Evolutionary conservation across 805 yeast genomes (phyloP).

Genomic region (Candida adriatica): DNA sequence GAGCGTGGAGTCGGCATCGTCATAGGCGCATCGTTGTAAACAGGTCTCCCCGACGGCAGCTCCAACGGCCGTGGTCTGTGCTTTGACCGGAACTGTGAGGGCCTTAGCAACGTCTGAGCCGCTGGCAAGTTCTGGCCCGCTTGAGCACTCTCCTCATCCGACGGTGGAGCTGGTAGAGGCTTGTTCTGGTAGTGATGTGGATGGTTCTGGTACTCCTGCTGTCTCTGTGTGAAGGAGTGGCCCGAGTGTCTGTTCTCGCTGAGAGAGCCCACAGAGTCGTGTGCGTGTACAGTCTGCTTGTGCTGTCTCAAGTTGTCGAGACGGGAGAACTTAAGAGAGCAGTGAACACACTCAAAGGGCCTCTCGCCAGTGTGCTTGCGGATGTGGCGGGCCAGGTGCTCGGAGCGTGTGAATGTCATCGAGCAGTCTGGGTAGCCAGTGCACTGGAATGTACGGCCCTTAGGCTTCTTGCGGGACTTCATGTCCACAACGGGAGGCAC

Average conservation of each 20-base stretch:
- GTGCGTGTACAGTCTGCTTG: slow-evolving; percentile 74
- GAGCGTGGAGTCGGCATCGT: slow-evolving; percentile 20
- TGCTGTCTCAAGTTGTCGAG: slow-evolving; percentile 89
- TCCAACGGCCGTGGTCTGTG: slow-evolving; percentile 23
- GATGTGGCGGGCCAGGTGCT: slow-evolving; percentile 87
- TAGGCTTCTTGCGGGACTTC: slow-evolving; percentile 36
- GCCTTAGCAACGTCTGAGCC: slow-evolving; percentile 15
- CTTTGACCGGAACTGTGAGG: slow-evolving; percentile 21
- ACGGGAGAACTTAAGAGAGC: slow-evolving; percentile 72
- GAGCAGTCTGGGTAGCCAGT: slow-evolving; percentile 78
- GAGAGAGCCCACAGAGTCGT: slow-evolving; percentile 10
- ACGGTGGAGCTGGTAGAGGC: slow-evolving; percentile 1
- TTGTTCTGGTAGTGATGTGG: slow-evolving; percentile 2
- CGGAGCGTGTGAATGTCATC: slow-evolving; percentile 87
- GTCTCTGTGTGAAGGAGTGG: not conserved
- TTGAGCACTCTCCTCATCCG: not conserved
- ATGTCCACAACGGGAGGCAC: too few relatives aligned
- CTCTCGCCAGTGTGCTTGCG: slow-evolving; percentile 93
- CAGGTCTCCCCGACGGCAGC: slow-evolving; percentile 5
- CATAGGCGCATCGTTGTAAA: slow-evolving; percentile 18
- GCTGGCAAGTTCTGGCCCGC: slow-evolving; percentile 9
- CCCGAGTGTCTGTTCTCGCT: slow-evolving; percentile 1
- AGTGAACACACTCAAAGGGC: slow-evolving; percentile 83
- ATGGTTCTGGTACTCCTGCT: slow-evolving; percentile 3
- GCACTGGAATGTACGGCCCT: slow-evolving; percentile 74